Base-by-base conservation (phyloP, 345 rosid species). In the Lumnitzera littorea region DNA sequence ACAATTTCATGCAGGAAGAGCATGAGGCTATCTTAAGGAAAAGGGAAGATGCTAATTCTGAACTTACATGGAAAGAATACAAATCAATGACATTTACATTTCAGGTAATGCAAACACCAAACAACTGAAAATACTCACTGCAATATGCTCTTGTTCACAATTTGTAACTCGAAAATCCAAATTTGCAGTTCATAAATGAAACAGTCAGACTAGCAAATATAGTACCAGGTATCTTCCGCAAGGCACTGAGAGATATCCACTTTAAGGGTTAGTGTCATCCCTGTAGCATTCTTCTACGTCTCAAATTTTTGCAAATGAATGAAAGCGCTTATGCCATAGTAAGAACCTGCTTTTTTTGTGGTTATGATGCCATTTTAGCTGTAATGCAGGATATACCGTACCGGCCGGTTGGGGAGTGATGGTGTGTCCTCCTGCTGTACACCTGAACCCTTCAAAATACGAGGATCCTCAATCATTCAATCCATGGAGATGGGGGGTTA, bases 361-460 rank as follows among this genome's bases (percentile, higher is more conserved):
- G 43, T 36, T 36, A 36, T 36, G 43, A 36, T 36, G 10, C 43
- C 7, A 36, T 2, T 6, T 20, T 55, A 24, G 23, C 46, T 5
- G 13, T 47, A 23, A 57, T 74, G 80, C 84, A 94, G 99, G 84
- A 67, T 80, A 79, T 76, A 90, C 95, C 53, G 83, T 94, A 74
- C 97, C 98, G 57, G 85, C 88, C n/a, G 91, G 84, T 23, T 91
- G 98, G 98, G 87, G 81, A 17, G 81, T 91, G 16, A 88, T 87
- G 95, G 89, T 91, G 36, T 85, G 92, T 70, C 98, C 98, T 56
- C 96, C 98, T 24, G 98, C 96, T 24, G 87, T 91, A 55, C 95
- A 91, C 79, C 76, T 89, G 74, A 85, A 82, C 77, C 89, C 86
- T 56, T 72, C 62, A 27, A 83, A 64, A 61, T 89, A 87, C 72